Evolutionary conservation across 257 asterid species (phyloP).

Genomic region (Verbena officinalis): DNA sequence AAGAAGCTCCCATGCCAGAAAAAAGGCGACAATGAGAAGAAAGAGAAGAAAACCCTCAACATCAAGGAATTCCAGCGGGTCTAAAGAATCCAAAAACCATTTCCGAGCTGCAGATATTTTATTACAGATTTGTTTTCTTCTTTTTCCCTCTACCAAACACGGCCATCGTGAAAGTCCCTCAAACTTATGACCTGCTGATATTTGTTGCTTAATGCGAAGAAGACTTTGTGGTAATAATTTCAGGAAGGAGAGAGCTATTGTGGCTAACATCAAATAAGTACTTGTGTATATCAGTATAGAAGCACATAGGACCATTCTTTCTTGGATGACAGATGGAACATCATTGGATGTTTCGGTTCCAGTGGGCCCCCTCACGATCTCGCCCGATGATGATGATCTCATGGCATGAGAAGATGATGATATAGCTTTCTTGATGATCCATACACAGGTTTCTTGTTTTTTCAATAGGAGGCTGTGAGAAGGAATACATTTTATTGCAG

Average conservation of each 20-base stretch:
- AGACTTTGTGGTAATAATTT: no score
- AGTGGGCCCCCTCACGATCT: constrained; percentile 57
- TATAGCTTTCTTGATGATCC: constrained; percentile 54
- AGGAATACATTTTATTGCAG: constrained; percentile 35
- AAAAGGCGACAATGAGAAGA: constrained; percentile 32
- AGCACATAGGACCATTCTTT: constrained; percentile 50
- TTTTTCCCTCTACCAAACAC: constrained; percentile 47
- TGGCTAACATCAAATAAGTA: constrained; percentile 56
- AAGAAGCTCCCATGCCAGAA: constrained; percentile 46
- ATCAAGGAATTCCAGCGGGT: constrained; percentile 41
- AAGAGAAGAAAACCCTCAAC: constrained; percentile 34
- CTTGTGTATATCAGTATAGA: constrained; percentile 58
- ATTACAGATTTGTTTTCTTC: constrained; percentile 43
- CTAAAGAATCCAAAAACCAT: constrained; percentile 52
- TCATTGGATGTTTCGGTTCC: constrained; percentile 61
- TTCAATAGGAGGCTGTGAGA: constrained; percentile 53
- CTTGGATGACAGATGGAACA: constrained; percentile 59
- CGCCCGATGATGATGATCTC: no score
- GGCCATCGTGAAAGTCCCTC: no score
- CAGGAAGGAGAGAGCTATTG: constrained; percentile 58
- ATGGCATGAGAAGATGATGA: constrained; percentile 51
- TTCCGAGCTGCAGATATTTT: constrained; percentile 23
- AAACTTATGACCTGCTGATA: constrained; percentile 62
- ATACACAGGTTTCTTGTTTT: constrained; percentile 49
- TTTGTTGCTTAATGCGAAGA: no score